Conservation (phyloP, 257 asterid species). For the Solanum rostratum region DNA sequence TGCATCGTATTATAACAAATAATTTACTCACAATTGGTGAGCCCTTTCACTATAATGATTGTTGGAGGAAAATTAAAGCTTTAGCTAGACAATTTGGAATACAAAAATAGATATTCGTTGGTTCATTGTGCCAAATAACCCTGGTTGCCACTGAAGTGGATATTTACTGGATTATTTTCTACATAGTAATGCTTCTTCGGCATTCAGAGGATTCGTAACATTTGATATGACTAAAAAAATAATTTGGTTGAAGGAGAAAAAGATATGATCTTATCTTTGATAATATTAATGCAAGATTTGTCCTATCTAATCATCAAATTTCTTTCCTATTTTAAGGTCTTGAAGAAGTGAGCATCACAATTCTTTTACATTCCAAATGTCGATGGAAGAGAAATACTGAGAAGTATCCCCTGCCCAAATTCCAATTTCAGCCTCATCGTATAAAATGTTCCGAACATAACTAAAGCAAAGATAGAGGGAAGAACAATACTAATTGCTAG, state of each 20-base stretch:
- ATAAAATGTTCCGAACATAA: not conserved
- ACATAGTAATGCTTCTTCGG: not conserved
- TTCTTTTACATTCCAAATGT: not conserved
- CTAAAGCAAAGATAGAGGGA: not conserved
- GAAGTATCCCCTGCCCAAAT: not conserved
- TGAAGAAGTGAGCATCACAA: not conserved
- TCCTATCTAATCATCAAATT: not conserved
- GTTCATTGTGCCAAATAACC: not conserved
- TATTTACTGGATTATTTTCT: not conserved
- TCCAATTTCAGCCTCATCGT: not conserved
- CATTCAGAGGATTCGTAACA: not conserved
- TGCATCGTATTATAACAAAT: not conserved
- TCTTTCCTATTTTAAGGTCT: not conserved
- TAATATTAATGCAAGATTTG: not conserved
- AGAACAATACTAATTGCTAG: not conserved
- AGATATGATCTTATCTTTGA: not conserved
- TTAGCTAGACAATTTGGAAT: not conserved
- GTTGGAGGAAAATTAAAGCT: not conserved
- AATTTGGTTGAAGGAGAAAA: not conserved
- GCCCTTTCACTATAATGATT: not conserved
- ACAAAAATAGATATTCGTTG: not conserved
- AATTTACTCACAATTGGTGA: not conserved
- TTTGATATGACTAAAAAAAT: not conserved
- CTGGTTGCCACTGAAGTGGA: not conserved
- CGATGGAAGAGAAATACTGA: not conserved